Base-by-base conservation (phyloP, 495 filamentous ascomycete genomes). In the Hypoxylon subgilvum region DNA sequence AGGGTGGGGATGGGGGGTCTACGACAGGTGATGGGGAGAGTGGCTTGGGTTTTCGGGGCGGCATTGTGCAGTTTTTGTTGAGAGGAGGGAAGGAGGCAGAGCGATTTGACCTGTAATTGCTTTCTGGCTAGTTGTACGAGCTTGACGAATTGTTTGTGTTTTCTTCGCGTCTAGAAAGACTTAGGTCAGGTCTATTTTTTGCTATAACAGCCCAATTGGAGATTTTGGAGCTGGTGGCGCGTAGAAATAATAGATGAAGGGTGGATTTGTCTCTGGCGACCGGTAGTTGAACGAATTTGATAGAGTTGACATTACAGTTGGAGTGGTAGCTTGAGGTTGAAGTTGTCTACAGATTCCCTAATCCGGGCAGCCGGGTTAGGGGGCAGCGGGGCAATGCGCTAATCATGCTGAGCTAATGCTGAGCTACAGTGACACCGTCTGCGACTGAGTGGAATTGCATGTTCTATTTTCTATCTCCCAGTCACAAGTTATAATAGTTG, bases 1-100 rank as follows among this genome's bases (percentile, higher is more conserved):
- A 57, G 10, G n/a, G 49, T 18, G 14, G 22, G 36, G 59, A 32
- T 1, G 52, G 52, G n/a, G 19, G 39, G 10, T 38, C 39, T 35
- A 27, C 45, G 13, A 23, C 44, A 22, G 58, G 40, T 12, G 59
- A 28, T 1, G 52, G 48, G 2, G 52, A 40, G 1, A 38, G n/a
- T 8, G 52, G 49, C 13, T 53, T 55, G 17, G 57, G 59, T 50
- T 35, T 61, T 35, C 50, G 57, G 0, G 67, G 63, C 3, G 67
- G 63, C 67, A 69, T 69, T 52, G 36, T 8, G 21, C 4, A 32
- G 10, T 22, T 1, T 22, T 18, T 36, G 9, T 27, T 13, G 10
- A 13, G 23, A 5, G 5, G 9, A 42, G 19, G 18, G 39, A 25
- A 12, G 4, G 45, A 23, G 14, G 31, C 30, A 36, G n/a, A 48